These are phyloP conservation scores for Isatis tinctoria DNA, from an alignment of 345 rosid species.

Conservation along the genomic window DNA sequence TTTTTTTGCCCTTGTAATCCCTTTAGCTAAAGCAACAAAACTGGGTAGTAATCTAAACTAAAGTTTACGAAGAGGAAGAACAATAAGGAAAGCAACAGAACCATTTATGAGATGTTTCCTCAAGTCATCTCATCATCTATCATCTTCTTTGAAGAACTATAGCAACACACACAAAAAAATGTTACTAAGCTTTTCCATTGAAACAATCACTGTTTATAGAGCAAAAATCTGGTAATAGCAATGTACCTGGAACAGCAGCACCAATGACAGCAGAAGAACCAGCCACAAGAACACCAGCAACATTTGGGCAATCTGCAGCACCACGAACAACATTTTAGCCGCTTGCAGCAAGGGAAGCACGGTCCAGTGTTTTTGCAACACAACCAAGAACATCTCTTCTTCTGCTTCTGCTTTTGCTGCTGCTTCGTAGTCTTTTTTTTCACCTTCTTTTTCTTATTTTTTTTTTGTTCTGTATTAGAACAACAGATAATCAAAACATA, in stretches of 20 bases:
- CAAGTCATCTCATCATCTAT: conserved; percentile 19
- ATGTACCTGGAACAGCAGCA: conserved; percentile 27
- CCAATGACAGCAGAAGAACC: conserved; percentile 26
- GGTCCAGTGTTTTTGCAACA: conserved; percentile 25
- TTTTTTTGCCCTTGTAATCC: neutral
- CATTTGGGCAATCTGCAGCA: conserved; percentile 13
- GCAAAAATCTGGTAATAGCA: neutral
- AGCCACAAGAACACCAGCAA: conserved; percentile 13
- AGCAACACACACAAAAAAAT: conserved; percentile 6
- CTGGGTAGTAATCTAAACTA: conserved; percentile 16
- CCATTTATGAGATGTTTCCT: conserved; percentile 22
- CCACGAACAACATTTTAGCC: conserved; percentile 16
- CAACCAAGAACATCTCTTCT: conserved; percentile 31
- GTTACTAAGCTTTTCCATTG: no score
- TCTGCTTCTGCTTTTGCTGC: conserved; percentile 22
- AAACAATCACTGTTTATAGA: neutral
- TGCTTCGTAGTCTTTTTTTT: conserved; percentile 22
- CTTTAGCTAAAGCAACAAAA: conserved; percentile 10
- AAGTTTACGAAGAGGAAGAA: neutral
- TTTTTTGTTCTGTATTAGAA: conserved; percentile 21
- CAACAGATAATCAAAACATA: neutral
- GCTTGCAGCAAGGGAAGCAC: no score
- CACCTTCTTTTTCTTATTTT: conserved; percentile 14
- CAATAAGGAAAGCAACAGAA: conserved; percentile 29
- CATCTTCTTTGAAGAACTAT: conserved; percentile 16